Evolutionary conservation across 2,329 filamentous ascomycete species (phyloP).

Genomic region (Colletotrichum acutatum): DNA sequence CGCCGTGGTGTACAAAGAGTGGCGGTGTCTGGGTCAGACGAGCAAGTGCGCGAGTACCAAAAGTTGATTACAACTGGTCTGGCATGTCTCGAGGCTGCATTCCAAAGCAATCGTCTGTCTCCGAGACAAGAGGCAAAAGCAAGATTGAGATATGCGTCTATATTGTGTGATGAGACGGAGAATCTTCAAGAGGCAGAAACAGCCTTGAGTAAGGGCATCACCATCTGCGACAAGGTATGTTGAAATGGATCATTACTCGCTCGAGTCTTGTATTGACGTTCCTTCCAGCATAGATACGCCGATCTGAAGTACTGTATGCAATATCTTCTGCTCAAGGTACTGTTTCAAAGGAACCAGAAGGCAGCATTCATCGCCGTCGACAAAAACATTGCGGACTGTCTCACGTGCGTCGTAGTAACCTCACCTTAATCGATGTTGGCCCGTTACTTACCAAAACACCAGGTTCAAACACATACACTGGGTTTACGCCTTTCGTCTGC

Average conservation of each 20-base stretch:
- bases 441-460: slow-evolving; percentile 10
- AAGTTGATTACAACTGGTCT: slow-evolving; percentile 78
- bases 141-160: slow-evolving; percentile 75
- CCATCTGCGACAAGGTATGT: slow-evolving; percentile 72
- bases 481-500: slow-evolving; percentile 81
- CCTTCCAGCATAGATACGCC: slow-evolving; percentile 60
- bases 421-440: neutral
- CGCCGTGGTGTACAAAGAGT: slow-evolving; percentile 63
- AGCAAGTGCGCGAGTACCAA: slow-evolving; percentile 73
- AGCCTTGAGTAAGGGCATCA: slow-evolving; percentile 76
- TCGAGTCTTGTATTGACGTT: slow-evolving; percentile 33
- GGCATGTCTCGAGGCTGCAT: slow-evolving; percentile 76
- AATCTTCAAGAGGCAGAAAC: slow-evolving; percentile 80
- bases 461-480: slow-evolving; percentile 75
- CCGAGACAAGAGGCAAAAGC: slow-evolving; percentile 77
- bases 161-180: slow-evolving; percentile 80
- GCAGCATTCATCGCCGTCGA: slow-evolving; percentile 80
- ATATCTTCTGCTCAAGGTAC: slow-evolving; percentile 75
- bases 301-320: slow-evolving; percentile 84
- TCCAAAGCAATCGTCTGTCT: slow-evolving; percentile 69
- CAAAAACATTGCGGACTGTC: slow-evolving; percentile 73
- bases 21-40: slow-evolving; percentile 60
- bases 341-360: slow-evolving; percentile 77
- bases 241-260: neutral
- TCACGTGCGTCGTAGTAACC: slow-evolving; percentile 62